Evolutionary conservation across 2,329 filamentous ascomycete genomes (phyloP).

Genomic region (Scedosporium apiospermum): DNA sequence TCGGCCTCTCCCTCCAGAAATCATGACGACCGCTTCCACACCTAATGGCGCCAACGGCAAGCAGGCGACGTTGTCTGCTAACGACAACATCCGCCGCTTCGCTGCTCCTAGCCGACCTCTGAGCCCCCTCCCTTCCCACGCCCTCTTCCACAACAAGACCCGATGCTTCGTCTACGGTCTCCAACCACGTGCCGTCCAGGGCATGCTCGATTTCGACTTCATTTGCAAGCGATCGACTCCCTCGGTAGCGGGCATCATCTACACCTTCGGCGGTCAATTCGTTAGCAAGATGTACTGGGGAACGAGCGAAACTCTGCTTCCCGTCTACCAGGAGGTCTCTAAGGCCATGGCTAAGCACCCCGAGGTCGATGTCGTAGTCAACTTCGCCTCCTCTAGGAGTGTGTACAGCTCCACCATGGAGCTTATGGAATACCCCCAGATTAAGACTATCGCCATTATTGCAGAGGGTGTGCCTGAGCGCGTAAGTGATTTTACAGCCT

Average conservation of each 20-base stretch:
- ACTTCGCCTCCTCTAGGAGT: constrained; percentile 97
- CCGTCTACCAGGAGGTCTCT: constrained; percentile 88
- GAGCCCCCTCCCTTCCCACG: constrained; percentile 79
- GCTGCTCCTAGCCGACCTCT: constrained; percentile 82
- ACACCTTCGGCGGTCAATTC: constrained; percentile 99
- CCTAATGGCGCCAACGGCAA: constrained; percentile 27
- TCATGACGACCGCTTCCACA: constrained; percentile 34
- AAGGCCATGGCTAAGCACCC: constrained; percentile 95
- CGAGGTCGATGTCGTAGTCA: constrained; percentile 96
- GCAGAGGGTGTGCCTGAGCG: constrained; percentile 98
- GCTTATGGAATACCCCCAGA: constrained; percentile 92
- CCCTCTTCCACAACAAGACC: constrained; percentile 98
- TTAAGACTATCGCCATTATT: constrained; percentile 98
- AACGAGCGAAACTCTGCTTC: constrained; percentile 95
- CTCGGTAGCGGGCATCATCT: constrained; percentile 98
- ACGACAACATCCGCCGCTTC: constrained; percentile 99
- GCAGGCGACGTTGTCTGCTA: constrained; percentile 59
- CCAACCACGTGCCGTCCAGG: constrained; percentile 85
- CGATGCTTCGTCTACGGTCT: constrained; percentile 99
- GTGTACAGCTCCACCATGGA: constrained; percentile 99
- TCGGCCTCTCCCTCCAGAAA: background rate
- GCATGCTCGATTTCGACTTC: constrained; percentile 99
- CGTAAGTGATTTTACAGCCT: constrained; percentile 43
- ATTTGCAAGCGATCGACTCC: constrained; percentile 98
- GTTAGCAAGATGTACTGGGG: constrained; percentile 99